Conservation (phyloP, 495 filamentous ascomycete species). For the Penicillium egyptiacum region DNA sequence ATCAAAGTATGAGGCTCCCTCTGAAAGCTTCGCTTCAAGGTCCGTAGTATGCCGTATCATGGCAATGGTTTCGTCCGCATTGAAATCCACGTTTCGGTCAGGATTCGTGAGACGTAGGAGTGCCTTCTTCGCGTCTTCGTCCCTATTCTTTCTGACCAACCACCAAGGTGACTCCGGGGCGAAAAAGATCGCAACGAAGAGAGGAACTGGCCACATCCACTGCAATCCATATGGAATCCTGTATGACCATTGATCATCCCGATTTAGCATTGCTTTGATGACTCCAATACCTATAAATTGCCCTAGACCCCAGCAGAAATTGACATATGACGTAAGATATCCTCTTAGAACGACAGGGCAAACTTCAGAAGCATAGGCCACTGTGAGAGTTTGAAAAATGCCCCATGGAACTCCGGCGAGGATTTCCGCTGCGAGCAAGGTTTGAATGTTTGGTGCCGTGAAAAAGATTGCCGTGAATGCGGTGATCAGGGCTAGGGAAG, state of each 20-base stretch:
- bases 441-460: not conserved
- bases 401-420: constrained; percentile 31
- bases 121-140: constrained; percentile 47
- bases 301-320: constrained; percentile 51
- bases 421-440: constrained; percentile 6
- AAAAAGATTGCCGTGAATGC: constrained; percentile 7
- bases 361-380: constrained; percentile 55
- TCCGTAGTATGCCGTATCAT: not conserved
- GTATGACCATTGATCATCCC: constrained; percentile 50
- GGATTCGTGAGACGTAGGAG: constrained; percentile 22
- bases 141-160: constrained; percentile 36
- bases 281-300: constrained; percentile 55
- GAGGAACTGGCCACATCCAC: constrained; percentile 54
- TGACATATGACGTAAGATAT: constrained; percentile 48
- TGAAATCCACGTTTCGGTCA: not conserved
- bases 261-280: constrained; percentile 36
- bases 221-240: constrained; percentile 57
- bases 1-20: not conserved
- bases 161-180: constrained; percentile 52
- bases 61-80: not conserved
- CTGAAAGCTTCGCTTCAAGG: not conserved
- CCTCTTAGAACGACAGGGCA: constrained; percentile 44
- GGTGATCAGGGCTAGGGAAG: not conserved
- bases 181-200: constrained; percentile 40
- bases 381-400: constrained; percentile 53